Base-by-base conservation (phyloP, 495 filamentous ascomycete genomes). In the Astrocystis sublimbata region DNA sequence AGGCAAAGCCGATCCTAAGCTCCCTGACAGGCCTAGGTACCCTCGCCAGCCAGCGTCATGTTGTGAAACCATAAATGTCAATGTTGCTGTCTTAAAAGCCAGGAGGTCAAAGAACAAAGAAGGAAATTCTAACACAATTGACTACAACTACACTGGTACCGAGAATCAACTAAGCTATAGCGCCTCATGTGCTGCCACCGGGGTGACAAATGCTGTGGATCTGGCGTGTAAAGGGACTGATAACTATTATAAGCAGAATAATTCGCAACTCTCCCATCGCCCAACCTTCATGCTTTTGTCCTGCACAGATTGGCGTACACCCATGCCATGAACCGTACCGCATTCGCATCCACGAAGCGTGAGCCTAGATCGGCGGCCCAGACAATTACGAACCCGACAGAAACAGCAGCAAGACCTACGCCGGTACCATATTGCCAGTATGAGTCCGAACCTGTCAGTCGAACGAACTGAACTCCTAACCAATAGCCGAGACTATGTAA, bases 401-500 rank as follows among this genome's bases (percentile, higher is more conserved):
- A 24, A 9, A 50, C 42, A 41, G 15, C 53, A 31, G 60, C 41
- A 17, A 63, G 23, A n/a, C 51, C 41, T 15, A 63, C 35, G 9
- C 51, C 60, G 1, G 42, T n/a, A 4, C 52, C 60, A 51, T 63
- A 63, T 21, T 43, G 36, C 60, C 60, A 54, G 19, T 38, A 2
- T 15, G 60, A 46, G 12, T 55, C 50, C 2, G 60, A 63, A 0
- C 60, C 60, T 1, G 53, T 58, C 7, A 58, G 1, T 1, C 17
- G 26, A n/a, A 56, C 17, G 17, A 63, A 63, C 5, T 41, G 33
- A 6, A 12, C 31, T 4, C 43, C 60, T 4, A 81, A 9, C 23
- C 75, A 67, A 50, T 77, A 73, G 21, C 77, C 78, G 3, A 81
- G 61, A 0, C 69, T 75, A 61, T 61, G 78, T 6, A 86, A 68